Evolutionary conservation across 1,139 yeast genomes (phyloP).

Genomic region (Scheffersomyces quercinus): DNA sequence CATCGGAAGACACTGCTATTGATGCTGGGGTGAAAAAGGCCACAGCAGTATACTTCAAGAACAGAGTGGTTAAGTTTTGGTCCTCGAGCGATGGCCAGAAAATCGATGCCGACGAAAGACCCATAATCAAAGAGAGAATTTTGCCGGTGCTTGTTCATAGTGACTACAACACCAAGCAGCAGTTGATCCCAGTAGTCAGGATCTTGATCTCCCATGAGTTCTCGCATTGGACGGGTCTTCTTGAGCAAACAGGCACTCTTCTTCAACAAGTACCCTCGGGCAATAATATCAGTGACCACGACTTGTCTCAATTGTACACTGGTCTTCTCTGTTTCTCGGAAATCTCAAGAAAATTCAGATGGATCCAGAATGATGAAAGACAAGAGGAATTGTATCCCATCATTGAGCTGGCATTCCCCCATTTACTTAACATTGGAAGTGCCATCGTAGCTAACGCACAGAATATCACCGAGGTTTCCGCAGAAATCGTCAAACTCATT

Average conservation of each 20-base stretch:
- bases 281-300: constrained; percentile 30
- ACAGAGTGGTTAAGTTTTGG: constrained; percentile 72
- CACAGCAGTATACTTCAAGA: constrained; percentile 86
- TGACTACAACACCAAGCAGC: constrained; percentile 54
- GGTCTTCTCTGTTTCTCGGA: constrained; percentile 80
- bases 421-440: constrained; percentile 65
- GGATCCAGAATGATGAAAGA: constrained; percentile 68
- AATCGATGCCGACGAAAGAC: constrained; percentile 71
- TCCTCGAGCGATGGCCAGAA: constrained; percentile 18
- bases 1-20: constrained; percentile 31
- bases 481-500: constrained; percentile 77
- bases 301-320: constrained; percentile 63
- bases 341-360: constrained; percentile 71
- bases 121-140: constrained; percentile 63
- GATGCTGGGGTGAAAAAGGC: constrained; percentile 65
- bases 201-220: constrained; percentile 68
- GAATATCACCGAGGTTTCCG: constrained; percentile 45
- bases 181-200: constrained; percentile 70
- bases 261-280: constrained; percentile 39
- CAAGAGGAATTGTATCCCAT: constrained; percentile 56
- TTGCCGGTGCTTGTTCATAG: constrained; percentile 42
- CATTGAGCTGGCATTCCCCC: constrained; percentile 66
- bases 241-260: constrained; percentile 59
- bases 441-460: constrained; percentile 44
- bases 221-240: constrained; percentile 72